A percentile compares a stretch with the other conserved stretches of the same genome.
Evolutionary conservation across 495 filamentous ascomycete genomes (phyloP).

Genomic region (Penicillium lagena): DNA sequence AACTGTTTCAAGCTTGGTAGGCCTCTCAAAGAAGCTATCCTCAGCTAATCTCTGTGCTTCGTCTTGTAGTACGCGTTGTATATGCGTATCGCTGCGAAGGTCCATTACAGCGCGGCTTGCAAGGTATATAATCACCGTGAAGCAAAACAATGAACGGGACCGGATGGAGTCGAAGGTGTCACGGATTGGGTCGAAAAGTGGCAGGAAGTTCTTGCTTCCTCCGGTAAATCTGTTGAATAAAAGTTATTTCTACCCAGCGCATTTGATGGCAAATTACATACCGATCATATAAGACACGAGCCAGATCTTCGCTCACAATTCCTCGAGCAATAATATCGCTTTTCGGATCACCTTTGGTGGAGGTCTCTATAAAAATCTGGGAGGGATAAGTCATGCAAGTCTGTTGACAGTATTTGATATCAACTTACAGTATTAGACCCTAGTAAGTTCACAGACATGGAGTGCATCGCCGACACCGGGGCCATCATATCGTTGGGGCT

Average conservation of each 20-base stretch:
- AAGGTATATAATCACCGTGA: slow-evolving; percentile 37
- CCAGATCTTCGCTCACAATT: slow-evolving; percentile 34
- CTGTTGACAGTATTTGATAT: slow-evolving; percentile 10
- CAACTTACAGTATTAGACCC: slow-evolving; percentile 17
- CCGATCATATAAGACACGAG: slow-evolving; percentile 36
- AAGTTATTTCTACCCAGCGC: background rate
- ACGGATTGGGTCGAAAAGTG: slow-evolving; percentile 36
- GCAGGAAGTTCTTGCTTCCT: slow-evolving; percentile 34
- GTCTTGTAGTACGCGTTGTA: slow-evolving; percentile 39
- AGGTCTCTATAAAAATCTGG: slow-evolving; percentile 34
- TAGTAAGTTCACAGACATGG: slow-evolving; percentile 38
- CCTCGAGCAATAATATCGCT: slow-evolving; percentile 34
- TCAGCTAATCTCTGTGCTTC: slow-evolving; percentile 37
- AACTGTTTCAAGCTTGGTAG: slow-evolving; percentile 37
- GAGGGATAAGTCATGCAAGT: too few relatives aligned
- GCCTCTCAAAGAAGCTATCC: slow-evolving; percentile 38
- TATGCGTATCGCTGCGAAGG: slow-evolving; percentile 28
- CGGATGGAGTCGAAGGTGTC: slow-evolving; percentile 40
- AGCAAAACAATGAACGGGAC: slow-evolving; percentile 37
- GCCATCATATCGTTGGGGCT: slow-evolving; percentile 40
- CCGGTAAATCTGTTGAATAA: slow-evolving; percentile 23
- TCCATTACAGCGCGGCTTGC: slow-evolving; percentile 34
- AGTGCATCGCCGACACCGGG: slow-evolving; percentile 32
- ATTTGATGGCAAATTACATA: slow-evolving; percentile 4
- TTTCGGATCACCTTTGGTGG: slow-evolving; percentile 23